Evolutionary conservation across 441 rosid species (phyloP), one percentile per base, ranked within the genome.

Genomic region (Capsella rubella): DNA sequence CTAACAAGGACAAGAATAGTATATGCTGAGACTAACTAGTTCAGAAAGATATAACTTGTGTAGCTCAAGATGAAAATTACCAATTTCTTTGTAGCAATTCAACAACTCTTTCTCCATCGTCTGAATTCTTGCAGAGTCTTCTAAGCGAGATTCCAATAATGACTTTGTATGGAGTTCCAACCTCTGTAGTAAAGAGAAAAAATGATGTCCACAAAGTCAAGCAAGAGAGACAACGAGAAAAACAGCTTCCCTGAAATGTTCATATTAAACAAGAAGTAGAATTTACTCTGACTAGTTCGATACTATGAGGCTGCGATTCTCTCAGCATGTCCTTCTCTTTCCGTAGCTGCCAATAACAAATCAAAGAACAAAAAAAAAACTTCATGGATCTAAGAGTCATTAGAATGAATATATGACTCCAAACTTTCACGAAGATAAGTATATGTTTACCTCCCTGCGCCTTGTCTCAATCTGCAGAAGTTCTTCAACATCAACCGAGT

Each of bases 1-100:
- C 98, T 91, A 83, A 83, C 25, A 50, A 72, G 37, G 40, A 28
- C 1, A 9, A 35, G 40, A 69, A 51, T 14, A 40, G 35, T 31
- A 58, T 18, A 50, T 0, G 4, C 15, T 40, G 49, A 56, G 71
- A 39, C 11, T 52, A 9, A 53, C 5, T n/a, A 11, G 10, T n/a
- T 61, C 29, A 34, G 51, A 51, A 37, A 32, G 12, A 1, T 0
- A 0, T 0, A 50, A 16, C 39, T 46, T 9, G 32, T 0, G 13
- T 8, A 51, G 57, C 66, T 15, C 14, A 64, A 66, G 57, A 76
- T 51, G 49, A 47, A 18, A 14, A 57, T 39, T 74, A 93, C 98
- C 97, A 76, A 93, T 93, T 83, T 93, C 95, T 82, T 88, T 92
- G 78, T 81, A 84, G 69, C 92, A 90, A 77, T 89, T 89, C 79